Evolutionary conservation across 306 rosid genomes (phyloP).

Genomic region (Purshia tridentata): DNA sequence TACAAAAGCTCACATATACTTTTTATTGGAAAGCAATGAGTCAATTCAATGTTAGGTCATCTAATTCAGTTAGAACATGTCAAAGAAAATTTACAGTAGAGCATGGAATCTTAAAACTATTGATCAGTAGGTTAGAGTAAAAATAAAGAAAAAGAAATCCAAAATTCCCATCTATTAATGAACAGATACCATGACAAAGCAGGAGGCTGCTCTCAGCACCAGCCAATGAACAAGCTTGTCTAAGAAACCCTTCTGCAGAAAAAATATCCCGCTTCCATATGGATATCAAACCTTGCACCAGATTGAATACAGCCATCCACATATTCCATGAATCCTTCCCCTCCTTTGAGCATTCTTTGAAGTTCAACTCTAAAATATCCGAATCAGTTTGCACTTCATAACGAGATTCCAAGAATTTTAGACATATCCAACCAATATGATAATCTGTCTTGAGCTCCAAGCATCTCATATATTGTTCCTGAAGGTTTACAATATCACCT

Average conservation of each 20-base stretch:
- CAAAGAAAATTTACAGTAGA: not conserved
- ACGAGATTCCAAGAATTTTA: conserved; percentile 63
- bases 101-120: not conserved
- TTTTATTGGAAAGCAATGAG: not conserved
- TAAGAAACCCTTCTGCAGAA: conserved; percentile 69
- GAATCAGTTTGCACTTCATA: conserved; percentile 43
- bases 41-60: not conserved
- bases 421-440: conserved; percentile 84
- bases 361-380: conserved; percentile 44
- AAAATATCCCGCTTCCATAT: conserved; percentile 53
- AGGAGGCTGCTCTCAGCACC: conserved; percentile 64
- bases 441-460: conserved; percentile 68
- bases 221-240: conserved; percentile 64
- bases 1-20: not conserved
- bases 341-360: conserved; percentile 46
- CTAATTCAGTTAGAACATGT: not conserved
- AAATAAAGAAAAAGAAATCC: conserved; percentile 12
- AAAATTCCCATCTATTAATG: conserved; percentile 15
- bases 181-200: conserved; percentile 75
- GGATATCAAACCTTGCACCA: conserved; percentile 60
- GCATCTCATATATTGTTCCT: conserved; percentile 58
- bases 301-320: conserved; percentile 61
- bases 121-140: not conserved
- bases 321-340: conserved; percentile 39
- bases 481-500: conserved; percentile 53